These are phyloP conservation scores for Fusarium virguliforme DNA, from an alignment of 2,329 filamentous ascomycete genomes.

Conservation along the genomic window DNA sequence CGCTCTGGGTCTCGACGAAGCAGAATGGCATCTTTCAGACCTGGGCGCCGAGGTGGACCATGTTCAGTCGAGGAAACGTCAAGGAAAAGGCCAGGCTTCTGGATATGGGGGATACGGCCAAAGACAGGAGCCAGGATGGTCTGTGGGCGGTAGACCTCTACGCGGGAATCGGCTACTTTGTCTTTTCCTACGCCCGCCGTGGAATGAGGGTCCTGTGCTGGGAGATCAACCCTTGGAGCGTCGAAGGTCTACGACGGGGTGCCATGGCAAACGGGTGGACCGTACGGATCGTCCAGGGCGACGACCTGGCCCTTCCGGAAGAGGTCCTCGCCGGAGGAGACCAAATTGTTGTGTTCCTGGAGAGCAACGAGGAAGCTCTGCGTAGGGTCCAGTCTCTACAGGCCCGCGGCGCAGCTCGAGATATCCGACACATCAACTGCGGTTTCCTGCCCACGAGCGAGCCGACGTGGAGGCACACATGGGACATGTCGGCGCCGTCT, in stretches of 20 bases:
- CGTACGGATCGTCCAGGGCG: constrained; percentile 67
- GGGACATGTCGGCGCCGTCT: constrained; percentile 60
- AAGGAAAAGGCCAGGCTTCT: constrained; percentile 88
- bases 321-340: constrained; percentile 62
- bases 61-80: constrained; percentile 94
- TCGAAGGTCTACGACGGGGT: constrained; percentile 86
- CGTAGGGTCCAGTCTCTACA: constrained; percentile 59
- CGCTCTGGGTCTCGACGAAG: constrained; percentile 84
- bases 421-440: constrained; percentile 74
- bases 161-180: constrained; percentile 94
- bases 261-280: constrained; percentile 79
- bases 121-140: constrained; percentile 36
- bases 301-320: constrained; percentile 58
- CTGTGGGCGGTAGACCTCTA: constrained; percentile 84
- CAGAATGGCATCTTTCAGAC: constrained; percentile 87
- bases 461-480: constrained; percentile 68
- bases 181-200: constrained; percentile 83
- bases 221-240: constrained; percentile 91
- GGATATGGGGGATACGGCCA: constrained; percentile 57
- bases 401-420: constrained; percentile 52
- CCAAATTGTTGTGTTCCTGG: constrained; percentile 77
- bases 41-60: constrained; percentile 92
- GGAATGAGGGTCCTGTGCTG: constrained; percentile 85
- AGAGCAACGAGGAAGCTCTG: constrained; percentile 74
- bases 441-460: constrained; percentile 74